Conservation (phyloP, 176 grass and related monocot genomes). For the Ananas comosus region DNA sequence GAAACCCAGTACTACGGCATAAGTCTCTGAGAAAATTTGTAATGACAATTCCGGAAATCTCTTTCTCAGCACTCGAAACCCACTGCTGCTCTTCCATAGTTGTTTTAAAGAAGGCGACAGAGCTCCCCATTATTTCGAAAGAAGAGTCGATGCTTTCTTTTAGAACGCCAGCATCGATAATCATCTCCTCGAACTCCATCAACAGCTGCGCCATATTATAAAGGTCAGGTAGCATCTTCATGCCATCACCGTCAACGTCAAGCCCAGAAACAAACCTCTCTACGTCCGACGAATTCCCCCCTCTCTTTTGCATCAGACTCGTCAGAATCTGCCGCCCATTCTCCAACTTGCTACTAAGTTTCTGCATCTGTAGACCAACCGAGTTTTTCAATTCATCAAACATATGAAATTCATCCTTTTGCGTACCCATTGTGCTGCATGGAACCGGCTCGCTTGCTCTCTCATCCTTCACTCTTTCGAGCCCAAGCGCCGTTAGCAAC, state of each 20-base stretch:
- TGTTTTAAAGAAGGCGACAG: slow-evolving; percentile 14
- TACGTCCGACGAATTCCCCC: slow-evolving; percentile 17
- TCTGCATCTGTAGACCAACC: slow-evolving; percentile 25
- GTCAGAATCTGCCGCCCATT: slow-evolving; percentile 27
- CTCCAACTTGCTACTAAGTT: slow-evolving; percentile 42
- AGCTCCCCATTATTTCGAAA: slow-evolving; percentile 35
- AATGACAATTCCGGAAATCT: slow-evolving; percentile 26
- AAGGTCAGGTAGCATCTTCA: slow-evolving; percentile 31
- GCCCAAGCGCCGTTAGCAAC: not conserved
- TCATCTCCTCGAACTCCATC: slow-evolving; percentile 54
- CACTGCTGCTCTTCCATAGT: slow-evolving; percentile 40
- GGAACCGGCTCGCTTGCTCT: not conserved
- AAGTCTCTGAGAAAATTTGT: slow-evolving; percentile 22
- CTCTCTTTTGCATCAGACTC: slow-evolving; percentile 33
- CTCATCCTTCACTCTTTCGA: slow-evolving; percentile 2
- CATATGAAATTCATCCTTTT: not conserved
- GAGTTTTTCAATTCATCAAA: slow-evolving; percentile 27
- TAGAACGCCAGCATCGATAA: slow-evolving; percentile 29
- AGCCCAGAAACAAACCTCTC: slow-evolving; percentile 21
- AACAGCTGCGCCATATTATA: slow-evolving; percentile 48
- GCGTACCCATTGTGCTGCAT: not conserved
- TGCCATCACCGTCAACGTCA: slow-evolving; percentile 19
- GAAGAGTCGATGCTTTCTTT: slow-evolving; percentile 38
- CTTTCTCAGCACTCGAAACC: slow-evolving; percentile 33
- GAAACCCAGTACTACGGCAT: not conserved